phyloP scores from a whole-genome alignment of 306 rosid genomes.

The Macrotyloma uniflorum region DNA sequence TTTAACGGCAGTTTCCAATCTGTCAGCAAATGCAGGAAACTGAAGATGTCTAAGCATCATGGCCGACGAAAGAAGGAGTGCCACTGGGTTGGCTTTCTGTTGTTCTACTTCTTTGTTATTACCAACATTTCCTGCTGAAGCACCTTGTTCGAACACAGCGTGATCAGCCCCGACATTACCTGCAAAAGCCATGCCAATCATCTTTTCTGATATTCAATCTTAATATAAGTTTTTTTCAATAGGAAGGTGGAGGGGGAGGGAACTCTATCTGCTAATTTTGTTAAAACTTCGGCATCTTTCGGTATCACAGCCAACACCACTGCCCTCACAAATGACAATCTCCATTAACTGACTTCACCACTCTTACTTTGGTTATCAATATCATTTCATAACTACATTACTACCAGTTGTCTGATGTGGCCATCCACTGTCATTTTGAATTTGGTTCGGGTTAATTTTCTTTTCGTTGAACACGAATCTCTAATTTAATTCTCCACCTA shows the following conservation, averaged over 20 bases:
- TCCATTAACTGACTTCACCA: no score
- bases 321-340: no score
- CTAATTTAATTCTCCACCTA: not conserved
- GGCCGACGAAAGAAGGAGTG: conserved; percentile 88
- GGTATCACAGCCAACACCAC: no score
- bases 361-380: no score
- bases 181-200: conserved; percentile 43
- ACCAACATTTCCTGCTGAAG: conserved; percentile 96
- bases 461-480: no score
- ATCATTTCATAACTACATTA: not conserved
- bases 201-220: not conserved
- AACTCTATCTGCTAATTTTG: not conserved
- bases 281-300: not conserved
- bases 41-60: conserved; percentile 98
- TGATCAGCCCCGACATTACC: conserved; percentile 93
- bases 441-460: no score
- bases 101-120: conserved; percentile 58
- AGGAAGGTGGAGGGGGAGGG: not conserved
- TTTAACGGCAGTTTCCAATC: conserved; percentile 80
- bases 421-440: no score
- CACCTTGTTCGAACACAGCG: conserved; percentile 97
- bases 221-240: not conserved
- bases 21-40: conserved; percentile 91
- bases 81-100: conserved; percentile 89
- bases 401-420: no score